A percentile compares a stretch with the other conserved stretches of the same genome.
phyloP scores from a whole-genome alignment of 108 stramenopile genomes.

The Pseudonitzschia multiseries region DNA sequence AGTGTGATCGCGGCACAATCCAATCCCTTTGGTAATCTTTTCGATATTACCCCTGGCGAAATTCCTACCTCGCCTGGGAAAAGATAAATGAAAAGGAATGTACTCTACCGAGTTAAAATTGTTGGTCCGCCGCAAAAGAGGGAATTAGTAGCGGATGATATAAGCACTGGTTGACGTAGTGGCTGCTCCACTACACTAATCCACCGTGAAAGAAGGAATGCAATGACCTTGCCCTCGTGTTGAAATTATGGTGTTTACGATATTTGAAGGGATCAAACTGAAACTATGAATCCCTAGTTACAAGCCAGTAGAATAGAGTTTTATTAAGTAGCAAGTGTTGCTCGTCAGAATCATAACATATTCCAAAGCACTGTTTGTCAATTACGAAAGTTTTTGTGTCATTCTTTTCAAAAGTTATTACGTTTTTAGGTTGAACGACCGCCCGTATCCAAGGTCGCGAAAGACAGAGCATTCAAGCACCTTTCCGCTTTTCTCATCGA shows the following conservation, averaged over 20 bases:
- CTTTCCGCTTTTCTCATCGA: conserved; percentile 66
- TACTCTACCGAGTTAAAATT: too few species aligned
- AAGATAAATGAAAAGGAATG: too few species aligned
- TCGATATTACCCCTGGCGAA: neutral
- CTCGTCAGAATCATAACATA: neutral
- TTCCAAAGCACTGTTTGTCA: neutral
- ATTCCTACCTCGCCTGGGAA: too few species aligned
- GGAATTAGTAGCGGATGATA: too few species aligned
- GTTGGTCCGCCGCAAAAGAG: too few species aligned
- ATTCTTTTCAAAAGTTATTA: conserved; percentile 16
- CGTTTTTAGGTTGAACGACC: conserved; percentile 71
- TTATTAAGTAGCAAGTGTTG: neutral
- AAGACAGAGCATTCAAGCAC: conserved; percentile 69
- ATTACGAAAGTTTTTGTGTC: neutral
- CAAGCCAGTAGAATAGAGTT: neutral
- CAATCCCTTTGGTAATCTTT: neutral
- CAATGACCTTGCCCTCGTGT: too few species aligned
- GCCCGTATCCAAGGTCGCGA: conserved; percentile 87
- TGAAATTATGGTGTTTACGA: too few species aligned
- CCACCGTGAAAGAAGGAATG: too few species aligned
- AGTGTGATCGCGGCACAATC: neutral
- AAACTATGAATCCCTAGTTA: neutral
- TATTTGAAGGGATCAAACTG: too few species aligned
- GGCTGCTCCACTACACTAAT: too few species aligned
- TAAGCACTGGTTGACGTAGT: too few species aligned